These are phyloP conservation scores for Hydnomerulius pinastri DNA, from an alignment of 768 basidiomycete genomes.

Conservation along the genomic window DNA sequence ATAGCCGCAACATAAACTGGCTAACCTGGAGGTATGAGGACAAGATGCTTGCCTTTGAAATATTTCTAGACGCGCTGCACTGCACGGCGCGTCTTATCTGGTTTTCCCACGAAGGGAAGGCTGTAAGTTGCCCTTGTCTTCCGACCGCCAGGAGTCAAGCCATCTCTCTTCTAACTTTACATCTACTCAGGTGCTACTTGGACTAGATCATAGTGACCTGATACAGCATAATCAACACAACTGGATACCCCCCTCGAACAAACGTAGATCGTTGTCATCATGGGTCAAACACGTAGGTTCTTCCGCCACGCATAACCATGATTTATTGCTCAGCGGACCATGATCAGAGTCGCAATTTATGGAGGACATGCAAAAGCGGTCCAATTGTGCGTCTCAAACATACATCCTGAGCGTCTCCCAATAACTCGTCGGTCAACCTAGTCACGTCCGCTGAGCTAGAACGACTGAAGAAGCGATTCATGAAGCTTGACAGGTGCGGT, in stretches of 20 bases:
- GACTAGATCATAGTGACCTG: too few species aligned
- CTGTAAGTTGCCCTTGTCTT: neutral
- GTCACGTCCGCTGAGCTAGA: constrained; percentile 95
- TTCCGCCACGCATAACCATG: neutral
- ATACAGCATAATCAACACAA: neutral
- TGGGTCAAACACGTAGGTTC: constrained; percentile 84
- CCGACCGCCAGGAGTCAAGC: constrained; percentile 1
- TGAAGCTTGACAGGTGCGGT: constrained; percentile 93
- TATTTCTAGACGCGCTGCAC: too few species aligned
- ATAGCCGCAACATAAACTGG: constrained; percentile 22
- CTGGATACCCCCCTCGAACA: neutral
- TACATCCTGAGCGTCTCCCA: neutral
- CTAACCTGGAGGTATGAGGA: constrained; percentile 1
- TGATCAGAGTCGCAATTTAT: constrained; percentile 85
- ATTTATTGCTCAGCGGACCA: constrained; percentile 7
- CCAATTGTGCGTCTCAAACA: constrained; percentile 78
- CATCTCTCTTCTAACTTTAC: too few species aligned
- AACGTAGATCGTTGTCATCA: constrained; percentile 32
- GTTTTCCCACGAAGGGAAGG: constrained; percentile 30
- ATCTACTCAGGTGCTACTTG: neutral
- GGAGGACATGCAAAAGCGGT: constrained; percentile 96
- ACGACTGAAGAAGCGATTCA: constrained; percentile 96
- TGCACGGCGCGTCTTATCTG: too few species aligned
- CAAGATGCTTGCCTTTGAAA: neutral
- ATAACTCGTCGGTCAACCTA: constrained; percentile 36